Evolutionary conservation across 768 basidiomycete species (phyloP).

Genomic region (Boletus sensibilis): DNA sequence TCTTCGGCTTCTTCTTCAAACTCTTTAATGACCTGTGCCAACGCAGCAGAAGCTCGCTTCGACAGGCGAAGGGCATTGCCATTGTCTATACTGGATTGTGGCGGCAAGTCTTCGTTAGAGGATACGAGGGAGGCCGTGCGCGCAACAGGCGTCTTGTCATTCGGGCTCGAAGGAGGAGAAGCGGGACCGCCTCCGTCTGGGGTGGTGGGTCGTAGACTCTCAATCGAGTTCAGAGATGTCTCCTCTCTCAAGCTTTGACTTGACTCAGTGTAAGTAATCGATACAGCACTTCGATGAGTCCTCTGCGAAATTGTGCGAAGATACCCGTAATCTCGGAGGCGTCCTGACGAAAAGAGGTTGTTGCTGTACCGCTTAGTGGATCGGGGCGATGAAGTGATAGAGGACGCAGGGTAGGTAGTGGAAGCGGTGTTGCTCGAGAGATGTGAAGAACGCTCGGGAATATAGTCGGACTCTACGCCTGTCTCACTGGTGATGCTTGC

Average conservation of each 20-base stretch:
- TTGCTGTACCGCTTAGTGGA: slow-evolving; percentile 78
- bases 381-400: slow-evolving; percentile 39
- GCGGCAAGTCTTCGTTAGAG: slow-evolving; percentile 31
- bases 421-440: slow-evolving; percentile 39
- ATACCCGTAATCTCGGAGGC: slow-evolving; percentile 72
- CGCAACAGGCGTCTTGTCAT: slow-evolving; percentile 38
- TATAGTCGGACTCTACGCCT: slow-evolving; percentile 31
- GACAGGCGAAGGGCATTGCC: slow-evolving; percentile 32
- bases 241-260: slow-evolving; percentile 46
- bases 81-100: slow-evolving; percentile 18
- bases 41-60: slow-evolving; percentile 65
- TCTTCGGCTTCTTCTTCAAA: slow-evolving; percentile 74
- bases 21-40: slow-evolving; percentile 75
- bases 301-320: slow-evolving; percentile 54
- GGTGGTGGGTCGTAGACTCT: slow-evolving; percentile 51
- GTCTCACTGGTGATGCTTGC: slow-evolving; percentile 15
- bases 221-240: slow-evolving; percentile 42
- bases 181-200: slow-evolving; percentile 49
- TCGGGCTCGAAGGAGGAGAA: slow-evolving; percentile 45
- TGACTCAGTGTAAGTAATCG: slow-evolving; percentile 48
- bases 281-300: slow-evolving; percentile 37
- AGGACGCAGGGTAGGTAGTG: slow-evolving; percentile 40
- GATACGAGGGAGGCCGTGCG: slow-evolving; percentile 44
- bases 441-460: slow-evolving; percentile 35
- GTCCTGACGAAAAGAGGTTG: slow-evolving; percentile 82